Evolutionary conservation across 371 early-diverging fungal species (phyloP), one percentile per base, ranked within the genome.

Genomic region (Rhizomucor pusillus): DNA sequence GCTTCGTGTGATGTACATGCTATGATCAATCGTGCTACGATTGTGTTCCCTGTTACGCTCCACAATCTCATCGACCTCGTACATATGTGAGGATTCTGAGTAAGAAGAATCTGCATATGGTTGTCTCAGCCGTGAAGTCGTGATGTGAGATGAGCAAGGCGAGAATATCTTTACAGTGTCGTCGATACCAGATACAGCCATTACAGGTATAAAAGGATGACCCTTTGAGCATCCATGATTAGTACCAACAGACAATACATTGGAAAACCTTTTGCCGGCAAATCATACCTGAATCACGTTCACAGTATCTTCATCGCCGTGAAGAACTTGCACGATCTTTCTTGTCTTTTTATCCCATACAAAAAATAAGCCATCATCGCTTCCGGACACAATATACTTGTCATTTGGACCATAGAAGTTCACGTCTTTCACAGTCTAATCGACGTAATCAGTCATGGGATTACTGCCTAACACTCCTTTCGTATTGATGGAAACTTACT

Each of bases 371-470:
- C 92, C 90, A 57, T 89, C 91, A 56, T 93, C 93, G 1, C 87
- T 86, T 0, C 93, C 93, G 1, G 88, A 88, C 35, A 87, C 79
- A 25, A 93, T 67, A 51, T 86, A 91, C 51, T 81, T 81, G 52
- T 84, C 86, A 36, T 81, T 62, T 0, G 72, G 70, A 0, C 90
- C 90, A 60, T 81, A 82, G 65, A 90, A 91, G 54, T 84, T 87
- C 20, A 87, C 89, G 49, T 92, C 93, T 65, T 94, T 94, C 43
- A 88, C 67, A 0, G 90, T 90, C 68, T 85, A 66, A 3, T 64
- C 36, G 6, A 34, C 36, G 35, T 48, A 18, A 29, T 23, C 45
- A 54, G 33, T 20, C 16, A n/a, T n/a, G n/a, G n/a, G n/a, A n/a
- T n/a, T n/a, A n/a, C n/a, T n/a, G n/a, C n/a, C n/a, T n/a, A n/a